Evolutionary conservation across 1,139 yeast genomes (phyloP).

Genomic region (Yamadazyma conglobata): DNA sequence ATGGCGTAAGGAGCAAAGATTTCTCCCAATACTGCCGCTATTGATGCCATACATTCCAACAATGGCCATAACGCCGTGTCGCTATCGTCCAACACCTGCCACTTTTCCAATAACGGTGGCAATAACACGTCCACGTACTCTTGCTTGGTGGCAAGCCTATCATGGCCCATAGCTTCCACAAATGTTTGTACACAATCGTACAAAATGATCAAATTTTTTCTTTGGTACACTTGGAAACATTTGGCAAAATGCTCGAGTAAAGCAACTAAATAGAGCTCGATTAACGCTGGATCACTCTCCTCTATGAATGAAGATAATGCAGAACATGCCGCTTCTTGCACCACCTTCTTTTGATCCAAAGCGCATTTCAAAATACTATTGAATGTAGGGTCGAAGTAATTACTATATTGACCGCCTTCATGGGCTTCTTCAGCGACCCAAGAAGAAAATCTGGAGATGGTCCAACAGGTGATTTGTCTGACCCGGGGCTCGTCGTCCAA

Average conservation of each 20-base stretch:
- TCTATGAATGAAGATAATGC: constrained; percentile 84
- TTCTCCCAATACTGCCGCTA: constrained; percentile 84
- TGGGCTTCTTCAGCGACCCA: constrained; percentile 76
- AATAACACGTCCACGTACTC: constrained; percentile 59
- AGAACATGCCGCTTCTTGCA: constrained; percentile 91
- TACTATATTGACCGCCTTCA: constrained; percentile 59
- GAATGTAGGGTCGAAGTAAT: constrained; percentile 72
- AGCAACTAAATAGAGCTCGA: constrained; percentile 48
- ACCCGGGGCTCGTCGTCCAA: constrained; percentile 79
- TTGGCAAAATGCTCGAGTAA: constrained; percentile 65
- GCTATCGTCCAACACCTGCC: constrained; percentile 71
- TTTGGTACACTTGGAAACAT: constrained; percentile 76
- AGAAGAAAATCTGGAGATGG: constrained; percentile 75
- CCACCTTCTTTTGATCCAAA: constrained; percentile 81
- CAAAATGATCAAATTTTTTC: constrained; percentile 73
- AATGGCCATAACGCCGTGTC: constrained; percentile 89
- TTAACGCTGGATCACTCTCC: constrained; percentile 62
- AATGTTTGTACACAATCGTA: constrained; percentile 94
- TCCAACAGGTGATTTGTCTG: constrained; percentile 94
- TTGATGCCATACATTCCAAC: constrained; percentile 86
- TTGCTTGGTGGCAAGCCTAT: constrained; percentile 49
- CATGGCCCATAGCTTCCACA: constrained; percentile 69
- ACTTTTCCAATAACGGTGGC: constrained; percentile 78
- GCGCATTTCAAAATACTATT: constrained; percentile 72
- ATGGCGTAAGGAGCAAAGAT: constrained; percentile 86